These are phyloP conservation scores for Akanthomyces muscarius DNA, from an alignment of 2,329 filamentous ascomycete genomes.

Conservation along the genomic window DNA sequence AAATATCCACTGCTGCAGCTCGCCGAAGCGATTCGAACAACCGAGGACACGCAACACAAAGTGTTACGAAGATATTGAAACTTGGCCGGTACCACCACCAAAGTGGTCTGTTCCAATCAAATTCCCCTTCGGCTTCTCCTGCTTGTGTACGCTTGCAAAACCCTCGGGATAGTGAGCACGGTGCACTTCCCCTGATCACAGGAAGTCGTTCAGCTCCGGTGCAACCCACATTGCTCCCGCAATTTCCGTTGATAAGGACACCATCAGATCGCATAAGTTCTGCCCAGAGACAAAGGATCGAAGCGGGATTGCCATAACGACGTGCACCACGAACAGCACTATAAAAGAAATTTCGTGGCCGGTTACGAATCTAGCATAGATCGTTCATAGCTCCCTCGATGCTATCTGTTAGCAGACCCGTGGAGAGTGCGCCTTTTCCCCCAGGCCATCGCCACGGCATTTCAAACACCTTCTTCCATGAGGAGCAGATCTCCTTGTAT, in stretches of 20 bases:
- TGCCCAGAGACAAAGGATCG: not conserved
- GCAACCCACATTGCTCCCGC: not conserved
- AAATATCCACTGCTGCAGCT: not conserved
- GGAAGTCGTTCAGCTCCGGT: not conserved
- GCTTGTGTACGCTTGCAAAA: not conserved
- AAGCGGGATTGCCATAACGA: not conserved
- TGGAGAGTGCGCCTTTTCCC: conserved; percentile 18
- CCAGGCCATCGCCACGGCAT: conserved; percentile 33
- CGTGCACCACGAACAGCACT: not conserved
- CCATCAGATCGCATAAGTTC: not conserved
- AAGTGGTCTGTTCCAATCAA: conserved; percentile 6
- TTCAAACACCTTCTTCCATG: conserved; percentile 51
- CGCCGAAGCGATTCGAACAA: conserved; percentile 12
- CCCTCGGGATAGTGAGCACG: not conserved
- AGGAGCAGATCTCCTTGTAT: conserved; percentile 42
- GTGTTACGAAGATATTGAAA: conserved; percentile 14
- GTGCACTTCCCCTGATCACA: not conserved
- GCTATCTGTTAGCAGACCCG: conserved; percentile 17
- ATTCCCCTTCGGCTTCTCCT: not conserved
- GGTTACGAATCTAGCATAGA: not conserved
- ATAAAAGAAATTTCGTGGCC: not conserved
- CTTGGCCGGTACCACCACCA: not conserved
- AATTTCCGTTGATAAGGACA: not conserved
- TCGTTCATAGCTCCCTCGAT: conserved; percentile 3
- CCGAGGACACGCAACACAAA: conserved; percentile 14